A percentile compares a stretch with the other conserved stretches of the same genome.
Conservation (phyloP, 1,284 basidiomycete genomes). For the Omphalotus olearius region DNA sequence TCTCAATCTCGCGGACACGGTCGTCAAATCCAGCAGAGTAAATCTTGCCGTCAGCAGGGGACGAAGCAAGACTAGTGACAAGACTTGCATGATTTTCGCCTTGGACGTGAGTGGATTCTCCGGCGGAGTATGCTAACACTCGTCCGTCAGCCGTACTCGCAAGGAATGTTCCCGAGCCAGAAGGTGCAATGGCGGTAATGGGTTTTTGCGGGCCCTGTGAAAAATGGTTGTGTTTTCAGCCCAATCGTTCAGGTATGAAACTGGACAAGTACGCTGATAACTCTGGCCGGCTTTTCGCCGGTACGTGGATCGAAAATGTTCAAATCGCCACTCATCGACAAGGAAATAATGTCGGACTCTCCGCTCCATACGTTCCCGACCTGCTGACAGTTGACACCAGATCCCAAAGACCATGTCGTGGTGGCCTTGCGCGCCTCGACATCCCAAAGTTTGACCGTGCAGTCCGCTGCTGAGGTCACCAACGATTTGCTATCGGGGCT, state of each 20-base stretch:
- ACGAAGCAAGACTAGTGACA: conserved; percentile 62
- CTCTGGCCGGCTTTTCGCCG: conserved; percentile 52
- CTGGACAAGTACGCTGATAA: conserved; percentile 49
- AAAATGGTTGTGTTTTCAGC: neutral
- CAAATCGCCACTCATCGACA: conserved; percentile 82
- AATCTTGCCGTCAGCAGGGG: conserved; percentile 43
- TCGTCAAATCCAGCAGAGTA: conserved; percentile 83
- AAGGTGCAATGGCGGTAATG: conserved; percentile 58
- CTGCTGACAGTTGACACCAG: conserved; percentile 75
- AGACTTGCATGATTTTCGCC: conserved; percentile 73
- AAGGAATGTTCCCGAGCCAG: conserved; percentile 61
- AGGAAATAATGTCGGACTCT: conserved; percentile 72
- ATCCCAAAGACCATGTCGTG: conserved; percentile 69
- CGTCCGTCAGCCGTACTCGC: conserved; percentile 84
- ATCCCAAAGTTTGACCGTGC: conserved; percentile 89
- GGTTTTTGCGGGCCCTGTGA: conserved; percentile 75
- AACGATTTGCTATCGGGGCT: conserved; percentile 70
- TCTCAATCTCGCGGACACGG: conserved; percentile 62
- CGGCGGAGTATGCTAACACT: conserved; percentile 58
- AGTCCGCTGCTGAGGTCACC: conserved; percentile 84
- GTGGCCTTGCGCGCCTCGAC: conserved; percentile 64
- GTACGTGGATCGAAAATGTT: conserved; percentile 81
- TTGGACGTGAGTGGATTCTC: conserved; percentile 43
- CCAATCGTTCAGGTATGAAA: neutral
- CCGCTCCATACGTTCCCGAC: conserved; percentile 85